These are phyloP conservation scores for Lecanicillium sp. DNA, from an alignment of 2,329 filamentous ascomycete species.

Conservation along the genomic window DNA sequence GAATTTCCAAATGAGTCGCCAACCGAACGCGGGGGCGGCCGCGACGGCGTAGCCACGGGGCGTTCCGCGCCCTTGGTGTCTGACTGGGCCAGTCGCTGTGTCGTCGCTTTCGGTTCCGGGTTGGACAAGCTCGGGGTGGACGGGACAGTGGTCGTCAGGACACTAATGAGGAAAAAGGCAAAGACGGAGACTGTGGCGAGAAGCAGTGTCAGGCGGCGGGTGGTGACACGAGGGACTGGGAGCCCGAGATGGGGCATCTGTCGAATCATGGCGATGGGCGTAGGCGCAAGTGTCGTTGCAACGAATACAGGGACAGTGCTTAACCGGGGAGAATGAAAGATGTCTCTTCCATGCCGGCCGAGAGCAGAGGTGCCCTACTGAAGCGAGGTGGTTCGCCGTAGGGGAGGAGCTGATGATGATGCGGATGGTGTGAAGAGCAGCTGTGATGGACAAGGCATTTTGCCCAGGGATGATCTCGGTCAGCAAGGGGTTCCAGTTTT, in stretches of 20 bases:
- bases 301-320: too few species aligned
- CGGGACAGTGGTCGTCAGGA: conserved; percentile 43
- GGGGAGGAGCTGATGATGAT: too few species aligned
- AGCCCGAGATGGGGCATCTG: conserved; percentile 37
- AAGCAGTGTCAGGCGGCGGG: conserved; percentile 48
- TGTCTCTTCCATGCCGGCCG: too few species aligned
- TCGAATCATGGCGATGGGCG: conserved; percentile 23
- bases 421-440: too few species aligned
- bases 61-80: conserved; percentile 48
- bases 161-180: conserved; percentile 48
- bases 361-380: too few species aligned
- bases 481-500: too few species aligned
- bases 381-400: too few species aligned
- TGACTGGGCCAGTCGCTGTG: conserved; percentile 33
- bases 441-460: too few species aligned
- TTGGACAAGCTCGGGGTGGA: conserved; percentile 43
- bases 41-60: conserved; percentile 63
- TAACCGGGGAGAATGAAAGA: too few species aligned
- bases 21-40: conserved; percentile 66
- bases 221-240: conserved; percentile 43
- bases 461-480: too few species aligned
- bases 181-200: conserved; percentile 46
- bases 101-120: conserved; percentile 44
- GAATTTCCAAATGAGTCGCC: conserved; percentile 74
- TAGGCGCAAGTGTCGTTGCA: too few species aligned